Evolutionary conservation across 257 asterid species (phyloP), one percentile per base, ranked within the genome.

Genomic region (Nicotiana undulata): DNA sequence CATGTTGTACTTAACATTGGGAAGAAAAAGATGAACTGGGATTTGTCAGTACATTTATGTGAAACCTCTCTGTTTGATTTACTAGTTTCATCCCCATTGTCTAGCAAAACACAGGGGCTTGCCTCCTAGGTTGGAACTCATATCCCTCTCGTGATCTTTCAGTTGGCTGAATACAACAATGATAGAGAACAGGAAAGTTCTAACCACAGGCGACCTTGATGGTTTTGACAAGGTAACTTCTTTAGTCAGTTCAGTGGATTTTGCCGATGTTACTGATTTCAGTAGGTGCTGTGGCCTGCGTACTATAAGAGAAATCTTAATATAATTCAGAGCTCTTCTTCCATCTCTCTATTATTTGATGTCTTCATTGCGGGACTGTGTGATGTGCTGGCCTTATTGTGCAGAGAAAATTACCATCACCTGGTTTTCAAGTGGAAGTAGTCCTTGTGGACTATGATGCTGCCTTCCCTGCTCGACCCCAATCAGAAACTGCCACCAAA

Each of bases 161-260:
- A 96, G 98, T 86, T 96, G 99, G 98, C 85, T 96, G 88, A 96
- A 96, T 88, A 91, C 99, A 80, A 91, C 99, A 53, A 96, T 96
- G 99, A 87, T 92, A 63, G 98, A 94, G 87, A 94, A 94, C 81
- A 92, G 99, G 22, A 91, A 90, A 90, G 82, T 94, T 63, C 87
- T 96, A 8, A 85, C 80, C 86, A 91, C 93, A 56, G 84, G 89
- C 64, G 99, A 94, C 79, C 98, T 96, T 24, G 99, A 96, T 88
- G 99, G 99, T 55, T 96, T 94, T 74, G 98, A 96, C 92, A 96
- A 96, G 98, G 99, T 96, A 90, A 75, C 56, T 31, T 32, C 56
- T 31, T 37, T 12, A 13, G 5, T 49, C 15, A 9, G 29, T 49
- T 52, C 9, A 61, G 63, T 20, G n/a, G 63, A 34, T 4, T 65